Conservation (phyloP, 2,329 filamentous ascomycete genomes). For the Sclerotinia trifoliorum region DNA sequence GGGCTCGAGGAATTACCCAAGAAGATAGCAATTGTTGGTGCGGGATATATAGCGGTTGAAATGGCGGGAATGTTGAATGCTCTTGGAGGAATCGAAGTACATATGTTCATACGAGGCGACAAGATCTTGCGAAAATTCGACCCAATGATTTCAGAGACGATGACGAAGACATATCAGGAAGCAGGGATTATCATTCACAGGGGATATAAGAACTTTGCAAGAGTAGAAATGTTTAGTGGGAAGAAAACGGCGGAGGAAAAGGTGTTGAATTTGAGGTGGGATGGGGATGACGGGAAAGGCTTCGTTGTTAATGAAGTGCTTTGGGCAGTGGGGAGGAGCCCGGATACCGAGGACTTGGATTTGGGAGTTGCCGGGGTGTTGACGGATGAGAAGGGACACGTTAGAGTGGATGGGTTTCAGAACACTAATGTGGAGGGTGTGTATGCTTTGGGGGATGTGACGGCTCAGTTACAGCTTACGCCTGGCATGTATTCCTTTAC, state of each 20-base stretch:
- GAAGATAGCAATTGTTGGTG: slow-evolving; percentile 51
- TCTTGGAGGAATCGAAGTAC: slow-evolving; percentile 48
- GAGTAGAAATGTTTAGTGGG: slow-evolving; percentile 41
- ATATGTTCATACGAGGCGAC: slow-evolving; percentile 51
- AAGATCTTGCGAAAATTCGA: slow-evolving; percentile 52
- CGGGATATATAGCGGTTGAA: slow-evolving; percentile 42
- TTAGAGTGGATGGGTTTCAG: slow-evolving; percentile 50
- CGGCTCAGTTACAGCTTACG: slow-evolving; percentile 50
- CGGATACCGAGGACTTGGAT: slow-evolving; percentile 46
- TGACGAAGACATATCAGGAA: slow-evolving; percentile 51
- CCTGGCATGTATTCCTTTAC: slow-evolving; percentile 43
- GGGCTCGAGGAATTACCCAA: slow-evolving; percentile 50
- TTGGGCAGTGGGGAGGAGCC: slow-evolving; percentile 50
- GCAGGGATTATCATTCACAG: slow-evolving; percentile 49
- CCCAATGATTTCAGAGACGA: slow-evolving; percentile 51
- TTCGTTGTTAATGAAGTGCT: slow-evolving; percentile 50
- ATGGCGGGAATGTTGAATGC: slow-evolving; percentile 51
- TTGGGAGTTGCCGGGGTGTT: slow-evolving; percentile 46
- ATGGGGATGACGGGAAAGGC: slow-evolving; percentile 45
- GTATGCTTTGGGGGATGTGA: slow-evolving; percentile 52
- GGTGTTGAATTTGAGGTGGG: slow-evolving; percentile 43
- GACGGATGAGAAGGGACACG: slow-evolving; percentile 42
- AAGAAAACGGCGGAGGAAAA: slow-evolving; percentile 43
- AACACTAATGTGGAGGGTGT: slow-evolving; percentile 49
- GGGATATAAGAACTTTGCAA: slow-evolving; percentile 47